phyloP scores from a whole-genome alignment of 169 alveolate genomes.

The Ophryocystis elektroscirrha region DNA sequence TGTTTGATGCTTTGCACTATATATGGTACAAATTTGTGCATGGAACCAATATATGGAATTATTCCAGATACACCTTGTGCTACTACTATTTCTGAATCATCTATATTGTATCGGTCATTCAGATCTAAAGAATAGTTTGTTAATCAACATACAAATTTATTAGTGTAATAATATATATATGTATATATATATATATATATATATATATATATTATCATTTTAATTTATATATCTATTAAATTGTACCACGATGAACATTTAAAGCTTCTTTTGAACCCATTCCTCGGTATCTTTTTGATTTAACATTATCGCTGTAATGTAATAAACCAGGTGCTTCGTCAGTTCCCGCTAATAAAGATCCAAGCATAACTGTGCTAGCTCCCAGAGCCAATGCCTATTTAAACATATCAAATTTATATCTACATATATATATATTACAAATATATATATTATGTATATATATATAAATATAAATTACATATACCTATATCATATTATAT shows the following conservation, averaged over 20 bases:
- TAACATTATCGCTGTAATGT: background rate
- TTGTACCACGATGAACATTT: no score
- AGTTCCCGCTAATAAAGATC: slow-evolving; percentile 68
- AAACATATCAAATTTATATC: background rate
- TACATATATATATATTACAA: background rate
- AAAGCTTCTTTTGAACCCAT: slow-evolving; percentile 40
- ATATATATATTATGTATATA: no score
- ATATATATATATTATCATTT: no score
- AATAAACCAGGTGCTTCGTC: slow-evolving; percentile 74
- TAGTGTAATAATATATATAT: background rate
- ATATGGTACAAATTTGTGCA: background rate
- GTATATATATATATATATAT: slow-evolving; percentile 1
- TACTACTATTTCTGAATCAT: background rate
- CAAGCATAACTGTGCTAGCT: slow-evolving; percentile 70
- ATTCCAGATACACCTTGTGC: slow-evolving; percentile 4
- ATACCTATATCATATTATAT: no score
- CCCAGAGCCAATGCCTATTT: slow-evolving; percentile 56
- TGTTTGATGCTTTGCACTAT: slow-evolving; percentile 12
- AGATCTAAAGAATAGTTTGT: background rate
- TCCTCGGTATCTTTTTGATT: slow-evolving; percentile 38
- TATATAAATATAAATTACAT: background rate
- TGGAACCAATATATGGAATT: slow-evolving; percentile 1
- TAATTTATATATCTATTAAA: background rate
- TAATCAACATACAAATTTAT: background rate
- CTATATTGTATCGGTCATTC: background rate